Base-by-base conservation (phyloP, 1,284 basidiomycete species). In the Ganoderma lingzhi region DNA sequence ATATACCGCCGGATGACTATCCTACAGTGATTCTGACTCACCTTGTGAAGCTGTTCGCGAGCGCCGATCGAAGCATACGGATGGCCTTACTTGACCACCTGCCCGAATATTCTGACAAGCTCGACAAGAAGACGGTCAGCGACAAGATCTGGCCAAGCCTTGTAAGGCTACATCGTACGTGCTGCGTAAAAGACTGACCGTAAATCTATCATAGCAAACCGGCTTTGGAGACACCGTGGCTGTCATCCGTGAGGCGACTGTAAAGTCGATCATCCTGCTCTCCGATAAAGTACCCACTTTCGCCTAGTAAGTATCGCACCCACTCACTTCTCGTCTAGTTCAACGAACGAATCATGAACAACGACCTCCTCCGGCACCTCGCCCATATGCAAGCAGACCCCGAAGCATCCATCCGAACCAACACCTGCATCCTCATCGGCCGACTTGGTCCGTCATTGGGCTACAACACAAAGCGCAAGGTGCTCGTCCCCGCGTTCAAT, bases 391-490 rank as follows among this genome's bases (percentile, higher is more conserved):
- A 99, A 83, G 90, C 88, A 23, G 97, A 99, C 78, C 84, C 91
- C 0, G 97, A 99, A 81, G 89, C 97, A 0, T 97, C 96, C 1
- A 98, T 99, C 76, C 90, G 98, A 55, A 99, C 97, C 15, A 99
- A 99, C 78, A 98, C 97, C 0, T 99, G 96, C 77, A 98, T 99
- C 74, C 88, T 99, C 4, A 90, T 99, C 56, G 97, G 97, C 10
- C 88, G 97, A 12, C 87, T 99, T 3, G 96, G 94, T 0, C 96
- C 96, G 0, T 88, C 89, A 2, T 84, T 99, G 1, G 93, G 93
- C 1, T 88, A 93, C 69, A 92, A 95, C 74, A 99, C 97, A 6
- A 96, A 97, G 78, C 90, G 92, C 73, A 99, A 98, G 78, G 96
- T 99, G 12, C 89, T 99, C 1, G 94, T 99, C 0, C 96, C 97